A percentile compares a stretch with the other conserved stretches of the same genome.
Conservation (phyloP, 441 rosid genomes). For the Croton setiger region DNA sequence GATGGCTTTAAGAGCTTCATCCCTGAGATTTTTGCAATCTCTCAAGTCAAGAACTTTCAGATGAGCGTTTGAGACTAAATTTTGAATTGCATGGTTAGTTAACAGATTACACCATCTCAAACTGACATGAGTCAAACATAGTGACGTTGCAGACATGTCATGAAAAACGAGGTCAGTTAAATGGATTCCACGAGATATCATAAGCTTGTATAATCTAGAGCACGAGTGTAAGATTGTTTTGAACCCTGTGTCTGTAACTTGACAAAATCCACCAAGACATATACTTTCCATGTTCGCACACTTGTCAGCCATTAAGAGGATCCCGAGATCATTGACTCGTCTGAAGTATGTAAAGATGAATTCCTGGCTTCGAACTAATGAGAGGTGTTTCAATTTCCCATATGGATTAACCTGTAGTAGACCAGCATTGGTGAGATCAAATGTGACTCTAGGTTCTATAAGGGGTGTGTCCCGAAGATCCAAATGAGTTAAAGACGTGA, state of each 20-base stretch:
- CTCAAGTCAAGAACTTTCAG: slow-evolving; percentile 72
- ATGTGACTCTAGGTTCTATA: slow-evolving; percentile 56
- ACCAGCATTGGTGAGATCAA: slow-evolving; percentile 82
- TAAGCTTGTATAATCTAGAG: slow-evolving; percentile 65
- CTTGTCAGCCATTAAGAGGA: slow-evolving; percentile 85
- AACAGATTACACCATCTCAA: slow-evolving; percentile 85
- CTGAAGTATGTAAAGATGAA: slow-evolving; percentile 58
- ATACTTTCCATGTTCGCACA: slow-evolving; percentile 81
- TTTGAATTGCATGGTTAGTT: slow-evolving; percentile 59
- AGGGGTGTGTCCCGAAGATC: slow-evolving; percentile 87
- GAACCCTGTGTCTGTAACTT: slow-evolving; percentile 87
- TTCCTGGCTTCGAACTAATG: slow-evolving; percentile 81
- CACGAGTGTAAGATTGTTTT: slow-evolving; percentile 83
- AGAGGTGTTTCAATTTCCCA: slow-evolving; percentile 76
- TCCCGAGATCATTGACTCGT: slow-evolving; percentile 85
- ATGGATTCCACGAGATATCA: slow-evolving; percentile 67
- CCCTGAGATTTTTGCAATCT: slow-evolving; percentile 74
- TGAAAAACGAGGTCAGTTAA: slow-evolving; percentile 86
- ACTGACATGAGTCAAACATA: slow-evolving; percentile 69
- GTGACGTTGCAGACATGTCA: slow-evolving; percentile 78
- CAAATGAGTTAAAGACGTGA: slow-evolving; percentile 58
- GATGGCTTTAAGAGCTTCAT: slow-evolving; percentile 64
- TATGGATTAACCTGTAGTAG: slow-evolving; percentile 77
- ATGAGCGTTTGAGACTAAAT: slow-evolving; percentile 48
- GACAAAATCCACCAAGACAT: slow-evolving; percentile 82